phyloP scores from a whole-genome alignment of 192 early-diverging fungal species.

The Diversispora eburnea region DNA sequence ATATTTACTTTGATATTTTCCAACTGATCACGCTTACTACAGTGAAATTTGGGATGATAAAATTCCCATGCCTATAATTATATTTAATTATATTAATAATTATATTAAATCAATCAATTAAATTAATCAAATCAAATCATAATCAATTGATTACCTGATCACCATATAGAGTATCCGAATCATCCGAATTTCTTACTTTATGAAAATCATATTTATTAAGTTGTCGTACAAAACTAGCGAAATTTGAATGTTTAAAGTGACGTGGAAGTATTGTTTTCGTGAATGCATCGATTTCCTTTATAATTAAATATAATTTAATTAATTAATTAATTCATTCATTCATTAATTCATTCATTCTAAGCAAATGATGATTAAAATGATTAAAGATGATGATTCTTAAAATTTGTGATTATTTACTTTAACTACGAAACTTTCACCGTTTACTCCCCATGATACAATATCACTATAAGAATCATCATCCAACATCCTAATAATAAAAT shows the following conservation, averaged over 20 bases:
- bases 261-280: constrained; percentile 59
- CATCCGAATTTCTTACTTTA: constrained; percentile 60
- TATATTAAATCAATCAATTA: not conserved
- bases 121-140: not conserved
- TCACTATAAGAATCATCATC: constrained; percentile 58
- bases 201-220: constrained; percentile 82
- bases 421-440: constrained; percentile 66
- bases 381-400: not conserved
- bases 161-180: constrained; percentile 44
- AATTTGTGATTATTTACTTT: constrained; percentile 28
- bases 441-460: constrained; percentile 59
- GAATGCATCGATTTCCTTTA: constrained; percentile 65
- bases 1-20: constrained; percentile 51
- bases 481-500: constrained; percentile 51
- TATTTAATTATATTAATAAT: not conserved
- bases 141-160: constrained; percentile 44
- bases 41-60: constrained; percentile 63
- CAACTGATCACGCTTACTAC: constrained; percentile 52
- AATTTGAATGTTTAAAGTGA: constrained; percentile 72
- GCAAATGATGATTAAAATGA: not conserved
- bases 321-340: too few relatives aligned
- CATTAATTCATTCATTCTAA: too few relatives aligned
- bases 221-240: constrained; percentile 67
- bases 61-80: constrained; percentile 61
- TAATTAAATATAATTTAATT: not conserved